Evolutionary conservation across 2,329 filamentous ascomycete species (phyloP).

Genomic region (Aureobasidium sp.): DNA sequence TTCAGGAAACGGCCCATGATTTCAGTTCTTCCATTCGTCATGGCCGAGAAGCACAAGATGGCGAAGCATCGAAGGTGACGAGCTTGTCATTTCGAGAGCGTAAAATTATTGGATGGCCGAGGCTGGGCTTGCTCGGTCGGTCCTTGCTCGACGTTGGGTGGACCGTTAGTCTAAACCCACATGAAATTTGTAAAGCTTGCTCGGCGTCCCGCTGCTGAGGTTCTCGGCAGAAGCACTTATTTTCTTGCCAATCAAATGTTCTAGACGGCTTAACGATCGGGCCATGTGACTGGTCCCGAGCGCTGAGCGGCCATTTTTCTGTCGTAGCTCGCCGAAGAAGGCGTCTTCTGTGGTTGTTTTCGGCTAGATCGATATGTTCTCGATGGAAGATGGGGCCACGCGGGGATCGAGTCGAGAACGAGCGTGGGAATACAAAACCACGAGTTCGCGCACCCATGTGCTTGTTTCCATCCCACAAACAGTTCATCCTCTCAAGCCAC

Average conservation of each 20-base stretch:
- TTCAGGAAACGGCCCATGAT: neutral
- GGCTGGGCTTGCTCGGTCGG: conserved; percentile 7
- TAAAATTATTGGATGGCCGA: conserved; percentile 6
- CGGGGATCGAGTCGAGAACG: conserved; percentile 2
- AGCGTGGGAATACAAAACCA: conserved; percentile 6
- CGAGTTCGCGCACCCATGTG: neutral
- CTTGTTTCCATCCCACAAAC: neutral
- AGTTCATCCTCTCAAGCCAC: conserved; percentile 2
- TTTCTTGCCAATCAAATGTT: conserved; percentile 10
- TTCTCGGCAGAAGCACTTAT: neutral
- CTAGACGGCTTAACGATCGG: conserved; percentile 10
- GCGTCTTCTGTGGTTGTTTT: neutral
- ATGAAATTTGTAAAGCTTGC: conserved; percentile 9
- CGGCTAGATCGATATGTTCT: conserved; percentile 4
- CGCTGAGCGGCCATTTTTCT: conserved; percentile 7
- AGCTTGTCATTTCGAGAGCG: neutral
- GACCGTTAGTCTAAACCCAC: conserved; percentile 10
- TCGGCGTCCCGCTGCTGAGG: neutral
- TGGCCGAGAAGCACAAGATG: conserved; percentile 1
- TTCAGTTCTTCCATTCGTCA: neutral
- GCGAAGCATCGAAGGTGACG: neutral
- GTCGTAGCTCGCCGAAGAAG: conserved; percentile 9
- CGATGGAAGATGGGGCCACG: conserved; percentile 1
- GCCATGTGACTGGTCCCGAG: conserved; percentile 11
- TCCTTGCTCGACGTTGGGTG: conserved; percentile 1